phyloP scores from a whole-genome alignment of 805 yeast species.

The Wickerhamiella occidentalis region DNA sequence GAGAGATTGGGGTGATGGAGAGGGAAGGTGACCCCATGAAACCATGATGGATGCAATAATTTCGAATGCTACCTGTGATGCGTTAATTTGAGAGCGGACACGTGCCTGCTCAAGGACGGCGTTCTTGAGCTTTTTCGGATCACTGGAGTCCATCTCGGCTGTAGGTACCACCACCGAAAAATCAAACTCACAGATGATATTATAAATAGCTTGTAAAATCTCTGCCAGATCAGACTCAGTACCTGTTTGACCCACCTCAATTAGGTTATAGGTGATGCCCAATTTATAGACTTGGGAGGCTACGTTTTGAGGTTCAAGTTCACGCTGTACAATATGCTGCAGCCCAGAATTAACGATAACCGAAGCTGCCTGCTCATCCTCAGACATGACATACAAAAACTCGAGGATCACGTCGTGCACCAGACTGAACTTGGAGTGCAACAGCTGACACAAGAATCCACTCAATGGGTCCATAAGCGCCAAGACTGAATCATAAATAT shows the following conservation, averaged over 20 bases:
- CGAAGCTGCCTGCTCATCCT: slow-evolving; percentile 17
- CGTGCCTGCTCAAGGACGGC: slow-evolving; percentile 10
- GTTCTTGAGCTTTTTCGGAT: slow-evolving; percentile 17
- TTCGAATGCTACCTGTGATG: slow-evolving; percentile 63
- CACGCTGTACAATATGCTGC: not conserved
- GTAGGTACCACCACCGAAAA: not conserved
- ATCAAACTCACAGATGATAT: not conserved
- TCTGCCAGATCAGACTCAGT: slow-evolving; percentile 10
- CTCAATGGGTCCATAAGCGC: slow-evolving; percentile 20
- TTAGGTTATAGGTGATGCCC: slow-evolving; percentile 24
- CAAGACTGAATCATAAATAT: slow-evolving; percentile 38
- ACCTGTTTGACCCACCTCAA: slow-evolving; percentile 12
- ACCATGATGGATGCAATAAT: slow-evolving; percentile 66
- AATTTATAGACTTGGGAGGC: slow-evolving; percentile 20
- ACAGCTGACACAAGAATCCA: not conserved
- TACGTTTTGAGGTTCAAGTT: slow-evolving; percentile 11
- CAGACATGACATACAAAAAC: slow-evolving; percentile 25
- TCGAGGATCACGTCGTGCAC: slow-evolving; percentile 23
- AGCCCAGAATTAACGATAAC: slow-evolving; percentile 5
- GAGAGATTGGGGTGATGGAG: slow-evolving; percentile 17
- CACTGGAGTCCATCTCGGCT: not conserved
- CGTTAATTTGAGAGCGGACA: slow-evolving; percentile 32
- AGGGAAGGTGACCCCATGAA: slow-evolving; percentile 28
- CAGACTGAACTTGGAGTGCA: slow-evolving; percentile 1
- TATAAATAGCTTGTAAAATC: slow-evolving; percentile 12